Evolutionary conservation across 2,329 filamentous ascomycete species (phyloP), one percentile per base, ranked within the genome.

Genomic region (Phyllachora maydis): DNA sequence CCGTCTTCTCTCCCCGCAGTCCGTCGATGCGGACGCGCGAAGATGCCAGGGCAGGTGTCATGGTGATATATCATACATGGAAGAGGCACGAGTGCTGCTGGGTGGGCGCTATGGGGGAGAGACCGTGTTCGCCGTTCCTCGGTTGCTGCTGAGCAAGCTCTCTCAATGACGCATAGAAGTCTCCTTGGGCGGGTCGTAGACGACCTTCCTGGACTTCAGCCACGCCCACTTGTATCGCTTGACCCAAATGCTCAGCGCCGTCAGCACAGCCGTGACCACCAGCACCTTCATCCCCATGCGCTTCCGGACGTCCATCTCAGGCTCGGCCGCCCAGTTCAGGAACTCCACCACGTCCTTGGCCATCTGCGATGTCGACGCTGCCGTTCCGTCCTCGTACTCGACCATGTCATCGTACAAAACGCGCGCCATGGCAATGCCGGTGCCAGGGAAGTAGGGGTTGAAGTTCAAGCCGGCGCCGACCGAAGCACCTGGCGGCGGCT

Each of bases 181-280:
- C 31, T 50, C 52, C 45, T 60, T 57, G 26, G 81, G 81, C 33
- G 81, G 78, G 47, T 71, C 76, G 58, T 91, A 92, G 39, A 70
- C 62, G 40, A 95, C 59, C 73, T 95, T 92, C 46, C 88, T 74
- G 41, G 82, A 76, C 75, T 98, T 98, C 52, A 98, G 59, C 43
- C 77, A 72, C 30, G 82, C 65, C 88, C 88, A 98, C 71, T 95
- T 98, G 73, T 98, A 98, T 59, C 83, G 73, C 77, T 98, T 98
- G 36, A 95, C 75, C 82, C 83, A 98, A 41, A 98, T 69, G 50
- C 77, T 90, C 42, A 95, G 43, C 27, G 79, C 81, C 46, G 81
- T 76, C 33, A 98, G 61, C 31, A 73, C 67, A 31, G 74, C 64
- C 26, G 71, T 69, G 36, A 92, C 67, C 36, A 76, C 70, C 39